Base-by-base conservation (phyloP, 768 basidiomycete species). In the Trametes elegans region DNA sequence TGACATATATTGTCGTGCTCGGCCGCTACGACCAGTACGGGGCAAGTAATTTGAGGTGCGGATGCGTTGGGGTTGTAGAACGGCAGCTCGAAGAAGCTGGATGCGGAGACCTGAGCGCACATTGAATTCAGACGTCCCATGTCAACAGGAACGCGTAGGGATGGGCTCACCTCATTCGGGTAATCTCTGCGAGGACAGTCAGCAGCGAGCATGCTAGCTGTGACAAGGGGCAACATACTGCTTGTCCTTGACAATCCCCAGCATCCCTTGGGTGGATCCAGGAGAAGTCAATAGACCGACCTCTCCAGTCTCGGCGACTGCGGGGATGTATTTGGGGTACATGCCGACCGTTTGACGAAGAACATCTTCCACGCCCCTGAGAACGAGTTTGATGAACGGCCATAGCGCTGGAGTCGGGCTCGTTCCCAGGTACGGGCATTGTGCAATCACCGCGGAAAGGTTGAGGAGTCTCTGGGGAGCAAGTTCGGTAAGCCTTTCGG, bases 341-440 rank as follows among this genome's bases (percentile, higher is more conserved):
- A 69, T 40, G 3, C 70, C 66, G 0, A 72, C 6, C 3, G 62
- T 35, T 49, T 67, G 69, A 34, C 64, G 64, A 18, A 68, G 21
- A 3, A 66, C 27, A 46, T 74, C 72, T 3, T 54, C 21, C 23
- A 70, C 27, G 1, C 56, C 66, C 21, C 49, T 61, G 11, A 49
- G 35, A 13, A 61, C 36, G 3, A 61, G 61, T 50, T 65, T 65
- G 39, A 72, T 9, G 23, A 59, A 50, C 3, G 58, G 55, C 9
- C 51, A 53, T 50, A 32, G 24, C 42, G 55, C 5, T 61, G 42
- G 7, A 54, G 60, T 7, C 40, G 35, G 16, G 48, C 18, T 13
- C 53, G 49, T 3, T 39, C 71, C 71, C 3, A 68, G 61, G 51
- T 64, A 73, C 3, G 73, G 70, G 45, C 71, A 71, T 63, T 74